Evolutionary conservation across 495 filamentous ascomycete species (phyloP), one percentile per base, ranked within the genome.

Genomic region (Lentithecium fluviatile): DNA sequence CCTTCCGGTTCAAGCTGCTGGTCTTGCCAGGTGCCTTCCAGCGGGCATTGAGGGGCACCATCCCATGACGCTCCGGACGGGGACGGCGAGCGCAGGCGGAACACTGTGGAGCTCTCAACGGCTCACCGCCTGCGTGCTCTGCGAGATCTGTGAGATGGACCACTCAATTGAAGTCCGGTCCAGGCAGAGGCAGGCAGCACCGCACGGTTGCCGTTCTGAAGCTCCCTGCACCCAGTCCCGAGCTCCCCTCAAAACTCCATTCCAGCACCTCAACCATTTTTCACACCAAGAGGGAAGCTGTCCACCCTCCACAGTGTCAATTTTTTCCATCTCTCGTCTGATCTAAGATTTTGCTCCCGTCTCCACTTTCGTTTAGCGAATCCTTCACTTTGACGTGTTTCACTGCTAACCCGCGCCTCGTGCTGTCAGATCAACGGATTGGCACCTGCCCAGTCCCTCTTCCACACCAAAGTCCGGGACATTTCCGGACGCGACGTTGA

Each of bases 381-480:
- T 59, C 51, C 34, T 59, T 17, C 45, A 46, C 29, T 32, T 32
- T 32, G 29, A 32, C 42, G 25, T 66, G 51, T 65, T 58, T 56
- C 54, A 48, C 24, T n/a, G 69, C 69, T 69, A 64, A 71, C 42
- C 46, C 25, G 51, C 32, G 47, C 11, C 38, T 24, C 52, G 54
- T 59, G 43, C 46, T 46, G 11, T 24, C 49, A 71, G 69, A 65
- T 66, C 45, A 52, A 54, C 67, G 52, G 73, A 74, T 56, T 73
- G 72, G 72, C 69, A 67, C 45, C 65, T 76, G 57, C 73, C 73
- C 23, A 76, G 73, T 56, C 73, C 73, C 17, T 67, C 62, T 11
- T 68, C 69, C 52, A 74, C 73, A 12, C 73, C 73, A 1, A 72
- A 67, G 32, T 64, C 64, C 29, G 58, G 58, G 20, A 64, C 57